phyloP scores from a whole-genome alignment of 192 early-diverging fungal species.

The Geranomyces michiganensis region DNA sequence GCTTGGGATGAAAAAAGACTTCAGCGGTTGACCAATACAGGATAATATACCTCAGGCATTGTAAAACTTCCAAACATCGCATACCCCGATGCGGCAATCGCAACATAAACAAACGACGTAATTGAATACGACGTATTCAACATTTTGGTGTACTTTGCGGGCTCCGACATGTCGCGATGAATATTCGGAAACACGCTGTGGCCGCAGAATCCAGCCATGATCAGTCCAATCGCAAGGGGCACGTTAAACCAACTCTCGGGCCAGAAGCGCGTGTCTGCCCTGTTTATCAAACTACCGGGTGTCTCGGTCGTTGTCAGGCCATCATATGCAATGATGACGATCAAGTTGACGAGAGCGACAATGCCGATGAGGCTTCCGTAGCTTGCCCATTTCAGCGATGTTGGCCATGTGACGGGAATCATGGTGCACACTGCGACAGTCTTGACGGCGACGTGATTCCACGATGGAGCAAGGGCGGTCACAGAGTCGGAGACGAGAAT shows the following conservation, averaged over 20 bases:
- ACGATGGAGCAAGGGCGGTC: conserved; percentile 36
- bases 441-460: conserved; percentile 47
- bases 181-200: conserved; percentile 71
- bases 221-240: conserved; percentile 58
- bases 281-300: conserved; percentile 62
- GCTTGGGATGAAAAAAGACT: background rate
- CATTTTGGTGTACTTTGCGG: conserved; percentile 50
- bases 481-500: conserved; percentile 48
- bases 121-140: conserved; percentile 59
- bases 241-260: conserved; percentile 50
- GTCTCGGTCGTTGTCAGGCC: conserved; percentile 51
- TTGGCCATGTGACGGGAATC: conserved; percentile 54
- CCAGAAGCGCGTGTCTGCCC: conserved; percentile 54
- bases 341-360: conserved; percentile 52
- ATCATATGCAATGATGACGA: conserved; percentile 59
- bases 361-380: conserved; percentile 66
- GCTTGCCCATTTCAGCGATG: conserved; percentile 51
- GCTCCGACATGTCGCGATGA: conserved; percentile 68
- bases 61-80: conserved; percentile 68
- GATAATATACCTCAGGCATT: conserved; percentile 65
- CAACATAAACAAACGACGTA: conserved; percentile 54
- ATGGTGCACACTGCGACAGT: conserved; percentile 49
- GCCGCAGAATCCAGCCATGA: conserved; percentile 60
- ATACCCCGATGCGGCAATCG: conserved; percentile 63
- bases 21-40: too few species aligned